These are phyloP conservation scores for Wickerhamomyces mucosus DNA, from an alignment of 805 yeast genomes.

Conservation along the genomic window DNA sequence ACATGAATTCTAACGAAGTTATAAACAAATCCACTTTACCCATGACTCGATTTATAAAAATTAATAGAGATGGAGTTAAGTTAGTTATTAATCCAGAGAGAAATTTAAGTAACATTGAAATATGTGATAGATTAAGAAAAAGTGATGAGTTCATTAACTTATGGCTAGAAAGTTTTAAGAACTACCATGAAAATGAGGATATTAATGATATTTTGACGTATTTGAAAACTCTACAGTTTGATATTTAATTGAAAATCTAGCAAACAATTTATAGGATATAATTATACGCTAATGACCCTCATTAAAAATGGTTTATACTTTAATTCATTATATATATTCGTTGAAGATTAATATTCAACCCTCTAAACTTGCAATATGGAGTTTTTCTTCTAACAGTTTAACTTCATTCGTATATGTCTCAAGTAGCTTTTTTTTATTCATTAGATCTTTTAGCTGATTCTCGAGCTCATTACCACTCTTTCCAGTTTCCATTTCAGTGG, in stretches of 20 bases:
- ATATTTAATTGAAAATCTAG: no score
- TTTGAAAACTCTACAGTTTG: conserved; percentile 1
- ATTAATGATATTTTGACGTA: conserved; percentile 3
- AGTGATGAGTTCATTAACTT: conserved; percentile 4
- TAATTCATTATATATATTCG: no score
- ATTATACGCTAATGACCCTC: no score
- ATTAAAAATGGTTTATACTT: no score
- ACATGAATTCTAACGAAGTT: neutral
- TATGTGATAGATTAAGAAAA: conserved; percentile 1
- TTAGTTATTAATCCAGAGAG: neutral
- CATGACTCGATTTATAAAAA: neutral
- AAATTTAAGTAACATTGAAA: neutral
- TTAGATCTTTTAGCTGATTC: conserved; percentile 11
- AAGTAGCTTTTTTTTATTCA: conserved; percentile 11
- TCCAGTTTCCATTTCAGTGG: neutral
- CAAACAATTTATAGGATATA: no score
- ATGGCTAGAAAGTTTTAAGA: conserved; percentile 7
- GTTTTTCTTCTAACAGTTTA: conserved; percentile 9
- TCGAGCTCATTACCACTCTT: no score
- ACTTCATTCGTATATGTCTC: conserved; percentile 13
- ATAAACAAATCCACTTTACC: neutral
- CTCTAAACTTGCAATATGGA: conserved; percentile 6
- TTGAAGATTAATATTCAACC: no score
- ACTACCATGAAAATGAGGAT: conserved; percentile 1
- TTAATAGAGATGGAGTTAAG: neutral